Evolutionary conservation across 1,139 yeast species (phyloP).

Genomic region (Diutina mesorugosa): DNA sequence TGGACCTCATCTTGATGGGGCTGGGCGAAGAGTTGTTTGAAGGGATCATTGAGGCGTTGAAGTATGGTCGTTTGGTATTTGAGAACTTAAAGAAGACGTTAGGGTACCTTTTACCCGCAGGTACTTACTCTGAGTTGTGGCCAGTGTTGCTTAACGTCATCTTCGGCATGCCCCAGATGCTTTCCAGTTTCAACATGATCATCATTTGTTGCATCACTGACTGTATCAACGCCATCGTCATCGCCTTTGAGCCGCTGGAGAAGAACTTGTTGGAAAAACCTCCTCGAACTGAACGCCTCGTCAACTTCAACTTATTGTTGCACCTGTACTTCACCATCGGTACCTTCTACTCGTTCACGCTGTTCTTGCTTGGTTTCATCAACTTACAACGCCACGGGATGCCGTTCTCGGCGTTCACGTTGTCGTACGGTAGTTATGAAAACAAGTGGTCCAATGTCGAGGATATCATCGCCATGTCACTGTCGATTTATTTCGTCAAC

Average conservation of each 20-base stretch:
- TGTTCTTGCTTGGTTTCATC: constrained; percentile 30
- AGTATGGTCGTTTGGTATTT: constrained; percentile 36
- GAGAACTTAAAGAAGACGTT: constrained; percentile 39
- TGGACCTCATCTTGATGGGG: constrained; percentile 32
- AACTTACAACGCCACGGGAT: constrained; percentile 27
- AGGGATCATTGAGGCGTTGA: constrained; percentile 35
- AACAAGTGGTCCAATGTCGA: constrained; percentile 10
- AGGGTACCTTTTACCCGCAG: constrained; percentile 41
- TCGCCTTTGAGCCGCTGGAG: constrained; percentile 35
- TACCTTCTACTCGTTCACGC: constrained; percentile 25
- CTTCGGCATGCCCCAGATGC: constrained; percentile 37
- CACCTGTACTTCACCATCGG: constrained; percentile 37
- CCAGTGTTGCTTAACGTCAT: constrained; percentile 35
- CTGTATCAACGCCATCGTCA: constrained; percentile 29
- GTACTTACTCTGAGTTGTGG: constrained; percentile 41
- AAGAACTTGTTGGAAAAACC: constrained; percentile 26
- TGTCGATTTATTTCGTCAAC: constrained; percentile 36
- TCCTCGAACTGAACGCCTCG: constrained; percentile 35
- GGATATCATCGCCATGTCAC: constrained; percentile 19
- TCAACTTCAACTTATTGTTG: constrained; percentile 23
- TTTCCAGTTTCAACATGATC: constrained; percentile 41
- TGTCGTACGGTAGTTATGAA: constrained; percentile 24
- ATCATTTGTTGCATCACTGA: constrained; percentile 38
- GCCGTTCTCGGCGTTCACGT: constrained; percentile 20
- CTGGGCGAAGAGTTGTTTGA: constrained; percentile 17